Evolutionary conservation across 2,329 filamentous ascomycete species (phyloP), one percentile per base, ranked within the genome.

Genomic region (Nakataea oryzae): DNA sequence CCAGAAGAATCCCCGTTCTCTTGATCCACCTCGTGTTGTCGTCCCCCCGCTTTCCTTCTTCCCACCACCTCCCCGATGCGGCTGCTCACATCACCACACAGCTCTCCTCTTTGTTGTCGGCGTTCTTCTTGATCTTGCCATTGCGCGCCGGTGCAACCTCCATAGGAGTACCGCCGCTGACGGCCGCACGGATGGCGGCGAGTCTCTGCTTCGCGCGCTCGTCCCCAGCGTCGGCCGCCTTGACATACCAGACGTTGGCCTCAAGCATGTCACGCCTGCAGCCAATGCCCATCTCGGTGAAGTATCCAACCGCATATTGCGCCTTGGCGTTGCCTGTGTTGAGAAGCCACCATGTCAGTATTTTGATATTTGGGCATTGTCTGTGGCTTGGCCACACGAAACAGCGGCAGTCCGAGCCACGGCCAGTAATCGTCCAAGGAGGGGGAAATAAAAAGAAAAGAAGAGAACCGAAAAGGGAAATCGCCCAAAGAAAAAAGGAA

Each of bases 221-320:
- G 70, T 97, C 93, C 58, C 93, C 95, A 59, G 91, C 85, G 67
- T 96, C 93, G 21, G 95, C 93, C 6, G 95, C 95, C 74, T 90
- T 91, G 67, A 99, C 93, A 72, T 99, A 99, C 93, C 93, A 97
- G 34, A 96, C 90, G 70, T 99, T 99, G 67, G 95, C 93, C 74
- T 97, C 93, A 56, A 99, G 83, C n/a, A 93, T 87, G 73, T 99
- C 95, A 59, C 91, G 87, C 50, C 92, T 89, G 73, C 92, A 97
- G 59, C 95, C 95, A 68, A 99, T 97, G 65, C 95, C 95, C 90
- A 96, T 96, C 74, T 99, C 95, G 6, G 93, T 97, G 73, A 99
- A 99, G 75, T 97, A 97, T 57, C 92, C 95, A 27, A 96, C 86
- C 0, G 95, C 91, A 69, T 97, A 99, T 73, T 97, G 86, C n/a